Evolutionary conservation across 345 rosid genomes (phyloP).

Genomic region (Geranium rotundifolium): DNA sequence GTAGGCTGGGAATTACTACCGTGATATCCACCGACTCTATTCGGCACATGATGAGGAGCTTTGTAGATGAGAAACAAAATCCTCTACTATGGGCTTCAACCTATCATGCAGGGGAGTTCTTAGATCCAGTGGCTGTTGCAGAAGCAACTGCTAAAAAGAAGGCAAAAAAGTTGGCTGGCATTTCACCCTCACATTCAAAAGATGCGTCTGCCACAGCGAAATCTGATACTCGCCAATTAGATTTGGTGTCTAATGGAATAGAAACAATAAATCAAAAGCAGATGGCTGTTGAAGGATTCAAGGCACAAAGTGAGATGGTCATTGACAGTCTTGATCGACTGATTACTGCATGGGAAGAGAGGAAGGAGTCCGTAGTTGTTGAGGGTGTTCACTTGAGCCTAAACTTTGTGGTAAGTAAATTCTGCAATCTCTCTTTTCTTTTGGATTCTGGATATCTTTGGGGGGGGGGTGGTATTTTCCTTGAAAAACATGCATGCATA

Average conservation of each 20-base stretch:
- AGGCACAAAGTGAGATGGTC: slow-evolving; percentile 99
- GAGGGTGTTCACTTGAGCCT: slow-evolving; percentile 99
- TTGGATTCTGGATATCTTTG: neutral
- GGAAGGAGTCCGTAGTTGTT: slow-evolving; percentile 92
- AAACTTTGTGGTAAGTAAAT: slow-evolving; percentile 78
- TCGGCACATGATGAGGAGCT: slow-evolving; percentile 99
- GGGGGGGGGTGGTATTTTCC: neutral
- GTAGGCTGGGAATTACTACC: slow-evolving; percentile 86
- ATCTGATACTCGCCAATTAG: slow-evolving; percentile 25
- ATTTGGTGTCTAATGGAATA: slow-evolving; percentile 23
- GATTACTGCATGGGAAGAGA: slow-evolving; percentile 92
- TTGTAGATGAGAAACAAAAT: slow-evolving; percentile 76
- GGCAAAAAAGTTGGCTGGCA: slow-evolving; percentile 54
- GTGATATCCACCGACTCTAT: slow-evolving; percentile 94
- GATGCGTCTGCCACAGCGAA: slow-evolving; percentile 40
- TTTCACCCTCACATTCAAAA: slow-evolving; percentile 26
- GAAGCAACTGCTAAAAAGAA: slow-evolving; percentile 76
- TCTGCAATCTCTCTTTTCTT: neutral
- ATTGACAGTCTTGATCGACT: slow-evolving; percentile 97
- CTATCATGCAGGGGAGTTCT: slow-evolving; percentile 88
- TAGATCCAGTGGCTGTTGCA: slow-evolving; percentile 88
- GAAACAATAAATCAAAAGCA: slow-evolving; percentile 63
- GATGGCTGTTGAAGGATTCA: slow-evolving; percentile 94
- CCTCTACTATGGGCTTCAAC: slow-evolving; percentile 99
- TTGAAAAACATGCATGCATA: neutral